Evolutionary conservation across 2,329 filamentous ascomycete genomes (phyloP).

Genomic region (Hymenoscyphus infarciens): DNA sequence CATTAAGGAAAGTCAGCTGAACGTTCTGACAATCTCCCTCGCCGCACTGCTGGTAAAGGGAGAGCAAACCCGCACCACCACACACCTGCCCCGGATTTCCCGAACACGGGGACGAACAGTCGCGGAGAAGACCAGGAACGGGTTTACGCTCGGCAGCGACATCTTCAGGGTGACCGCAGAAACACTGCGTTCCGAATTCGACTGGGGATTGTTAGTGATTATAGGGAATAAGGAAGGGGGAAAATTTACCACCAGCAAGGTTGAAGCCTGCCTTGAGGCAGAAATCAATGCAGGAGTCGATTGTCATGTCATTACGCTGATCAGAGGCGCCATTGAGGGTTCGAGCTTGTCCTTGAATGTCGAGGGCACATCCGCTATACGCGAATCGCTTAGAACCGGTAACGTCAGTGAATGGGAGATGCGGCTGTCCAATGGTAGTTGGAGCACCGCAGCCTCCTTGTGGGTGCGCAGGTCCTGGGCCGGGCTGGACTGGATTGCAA

Average conservation of each 20-base stretch:
- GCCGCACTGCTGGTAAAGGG: conserved; percentile 16
- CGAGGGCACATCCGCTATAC: conserved; percentile 59
- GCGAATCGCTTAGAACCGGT: conserved; percentile 49
- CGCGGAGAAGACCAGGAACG: conserved; percentile 32
- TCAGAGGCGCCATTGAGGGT: conserved; percentile 39
- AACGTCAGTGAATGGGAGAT: conserved; percentile 42
- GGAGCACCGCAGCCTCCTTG: conserved; percentile 47
- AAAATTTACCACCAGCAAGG: conserved; percentile 14
- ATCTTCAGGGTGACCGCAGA: conserved; percentile 21
- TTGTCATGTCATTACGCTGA: conserved; percentile 10
- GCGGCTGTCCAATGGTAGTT: conserved; percentile 45
- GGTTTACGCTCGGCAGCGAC: conserved; percentile 21
- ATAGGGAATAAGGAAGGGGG: background rate
- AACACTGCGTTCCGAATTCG: conserved; percentile 34
- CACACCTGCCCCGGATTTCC: conserved; percentile 31
- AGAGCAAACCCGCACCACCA: conserved; percentile 23
- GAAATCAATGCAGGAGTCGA: conserved; percentile 15
- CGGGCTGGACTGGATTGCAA: conserved; percentile 43
- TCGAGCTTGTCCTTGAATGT: conserved; percentile 41
- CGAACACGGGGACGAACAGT: conserved; percentile 28
- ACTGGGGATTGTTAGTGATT: conserved; percentile 22
- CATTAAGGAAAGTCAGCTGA: conserved; percentile 14
- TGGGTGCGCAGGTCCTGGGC: conserved; percentile 27
- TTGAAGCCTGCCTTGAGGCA: conserved; percentile 8
- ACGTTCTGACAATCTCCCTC: conserved; percentile 5